A percentile compares a stretch with the other conserved stretches of the same genome.
phyloP scores from a whole-genome alignment of 768 basidiomycete species.

The Suillus hirtellus region DNA sequence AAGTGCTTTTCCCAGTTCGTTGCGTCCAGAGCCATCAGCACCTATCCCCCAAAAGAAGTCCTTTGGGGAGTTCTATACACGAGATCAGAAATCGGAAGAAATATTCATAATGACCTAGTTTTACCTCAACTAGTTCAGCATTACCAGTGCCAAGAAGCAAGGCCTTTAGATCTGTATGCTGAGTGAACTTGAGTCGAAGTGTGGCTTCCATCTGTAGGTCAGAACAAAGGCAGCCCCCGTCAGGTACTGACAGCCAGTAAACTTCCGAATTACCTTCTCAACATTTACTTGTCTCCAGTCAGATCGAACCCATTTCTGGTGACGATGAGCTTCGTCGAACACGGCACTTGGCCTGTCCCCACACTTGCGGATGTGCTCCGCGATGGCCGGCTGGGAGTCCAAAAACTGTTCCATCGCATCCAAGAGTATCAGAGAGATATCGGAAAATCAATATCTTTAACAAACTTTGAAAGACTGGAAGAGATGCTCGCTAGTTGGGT shows the following conservation, averaged over 20 bases:
- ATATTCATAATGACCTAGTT: slow-evolving; percentile 17
- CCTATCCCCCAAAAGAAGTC: slow-evolving; percentile 83
- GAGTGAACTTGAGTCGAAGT: slow-evolving; percentile 68
- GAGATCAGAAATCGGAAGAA: neutral
- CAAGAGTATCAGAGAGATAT: neutral
- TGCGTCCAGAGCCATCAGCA: slow-evolving; percentile 61
- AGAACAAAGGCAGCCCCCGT: neutral
- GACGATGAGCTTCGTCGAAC: slow-evolving; percentile 66
- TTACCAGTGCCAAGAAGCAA: slow-evolving; percentile 66
- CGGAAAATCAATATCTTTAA: neutral
- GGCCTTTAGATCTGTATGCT: slow-evolving; percentile 59
- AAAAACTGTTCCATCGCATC: slow-evolving; percentile 48
- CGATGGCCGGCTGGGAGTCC: slow-evolving; percentile 56
- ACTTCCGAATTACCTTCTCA: slow-evolving; percentile 45
- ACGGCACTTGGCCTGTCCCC: slow-evolving; percentile 63
- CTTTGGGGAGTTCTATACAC: slow-evolving; percentile 62
- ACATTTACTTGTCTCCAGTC: slow-evolving; percentile 74
- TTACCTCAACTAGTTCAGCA: slow-evolving; percentile 68
- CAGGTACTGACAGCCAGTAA: neutral
- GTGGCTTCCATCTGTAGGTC: slow-evolving; percentile 60
- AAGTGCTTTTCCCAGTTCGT: slow-evolving; percentile 73
- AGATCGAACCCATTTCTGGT: slow-evolving; percentile 57
- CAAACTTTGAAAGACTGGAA: slow-evolving; percentile 73
- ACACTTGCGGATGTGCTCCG: slow-evolving; percentile 67
- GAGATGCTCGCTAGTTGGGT: slow-evolving; percentile 77